A percentile compares a stretch with the other conserved stretches of the same genome.
These are phyloP conservation scores for Amanita pseudoporphyria DNA, from an alignment of 768 basidiomycete species.

Conservation along the genomic window DNA sequence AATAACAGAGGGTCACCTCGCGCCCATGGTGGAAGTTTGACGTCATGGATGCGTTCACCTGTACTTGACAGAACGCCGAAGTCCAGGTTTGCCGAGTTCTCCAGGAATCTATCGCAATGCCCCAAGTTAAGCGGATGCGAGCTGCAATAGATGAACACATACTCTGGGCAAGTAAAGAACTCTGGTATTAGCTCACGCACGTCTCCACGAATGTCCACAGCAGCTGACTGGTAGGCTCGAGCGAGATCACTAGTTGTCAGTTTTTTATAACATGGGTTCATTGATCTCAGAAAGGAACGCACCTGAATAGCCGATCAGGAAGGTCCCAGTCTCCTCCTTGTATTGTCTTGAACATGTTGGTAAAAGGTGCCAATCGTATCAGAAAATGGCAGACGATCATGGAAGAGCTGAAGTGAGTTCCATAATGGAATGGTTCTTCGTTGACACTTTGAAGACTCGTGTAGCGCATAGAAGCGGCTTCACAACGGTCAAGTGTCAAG, in stretches of 20 bases:
- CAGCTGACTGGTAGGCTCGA: slow-evolving; percentile 79
- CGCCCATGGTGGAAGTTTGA: slow-evolving; percentile 89
- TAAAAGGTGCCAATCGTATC: slow-evolving; percentile 84
- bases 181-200: slow-evolving; percentile 91
- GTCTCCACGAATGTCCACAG: slow-evolving; percentile 80
- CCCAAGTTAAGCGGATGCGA: neutral
- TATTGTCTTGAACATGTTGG: slow-evolving; percentile 90
- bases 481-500: slow-evolving; percentile 59
- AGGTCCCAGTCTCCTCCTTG: slow-evolving; percentile 95
- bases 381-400: slow-evolving; percentile 97
- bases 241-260: slow-evolving; percentile 48
- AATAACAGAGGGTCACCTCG: slow-evolving; percentile 77
- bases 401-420: slow-evolving; percentile 93
- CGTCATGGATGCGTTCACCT: slow-evolving; percentile 77
- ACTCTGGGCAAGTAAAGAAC: slow-evolving; percentile 81
- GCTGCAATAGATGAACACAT: slow-evolving; percentile 13
- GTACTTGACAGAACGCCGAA: slow-evolving; percentile 67
- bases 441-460: slow-evolving; percentile 65
- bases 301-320: slow-evolving; percentile 80
- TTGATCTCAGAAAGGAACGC: slow-evolving; percentile 7
- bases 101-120: slow-evolving; percentile 51
- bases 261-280: neutral
- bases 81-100: slow-evolving; percentile 71
- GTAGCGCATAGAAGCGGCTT: slow-evolving; percentile 72
- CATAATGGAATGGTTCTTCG: slow-evolving; percentile 87